Evolutionary conservation across 163 green algal genomes (phyloP), one percentile per base, ranked within the genome.

Genomic region (Volvox carteri): DNA sequence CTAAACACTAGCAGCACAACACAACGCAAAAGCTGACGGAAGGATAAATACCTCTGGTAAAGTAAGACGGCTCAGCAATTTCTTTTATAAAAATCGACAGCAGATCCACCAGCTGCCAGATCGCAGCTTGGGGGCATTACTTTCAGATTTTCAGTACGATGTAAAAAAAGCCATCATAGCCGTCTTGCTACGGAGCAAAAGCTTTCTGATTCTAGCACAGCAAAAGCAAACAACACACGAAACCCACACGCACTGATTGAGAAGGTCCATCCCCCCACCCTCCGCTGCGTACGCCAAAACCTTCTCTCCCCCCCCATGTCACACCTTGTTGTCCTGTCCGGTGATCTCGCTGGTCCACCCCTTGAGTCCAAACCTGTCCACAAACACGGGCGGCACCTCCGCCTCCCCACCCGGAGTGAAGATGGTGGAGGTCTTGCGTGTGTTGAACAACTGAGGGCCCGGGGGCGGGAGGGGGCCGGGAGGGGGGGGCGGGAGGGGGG

Each of bases 311-410:
- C 25, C 74, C 50, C 74, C 42, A 18, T 42, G 5, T 12, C 81
- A 3, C 85, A 83, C 88, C 84, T 93, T 94, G 93, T 95, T 94
- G 89, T 95, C 93, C 89, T 94, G 90, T 6, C 93, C 93, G 25
- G 90, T 92, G 39, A 86, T 77, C 78, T 93, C 62, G 85, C 72
- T 92, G 60, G 93, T 95, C 93, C 93, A 95, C 7, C 96, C 92
- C 93, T 99, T 99, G 67, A 92, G 91, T 46, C 98, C 98, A 28
- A 94, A 92, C 60, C 98, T 93, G 92, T 99, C 97, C 23, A 99
- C 95, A 93, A 97, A 99, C 78, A 99, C 94, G 2, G 94, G 89
- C 0, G 97, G 97, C 65, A 99, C 97, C 35, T 99, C 96, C 11
- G 93, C 90, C 70, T 93, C 95, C 56, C 88, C 93, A 50, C 91